Evolutionary conservation across 176 grass and related monocot genomes (phyloP).

Genomic region (Musa itinerans): DNA sequence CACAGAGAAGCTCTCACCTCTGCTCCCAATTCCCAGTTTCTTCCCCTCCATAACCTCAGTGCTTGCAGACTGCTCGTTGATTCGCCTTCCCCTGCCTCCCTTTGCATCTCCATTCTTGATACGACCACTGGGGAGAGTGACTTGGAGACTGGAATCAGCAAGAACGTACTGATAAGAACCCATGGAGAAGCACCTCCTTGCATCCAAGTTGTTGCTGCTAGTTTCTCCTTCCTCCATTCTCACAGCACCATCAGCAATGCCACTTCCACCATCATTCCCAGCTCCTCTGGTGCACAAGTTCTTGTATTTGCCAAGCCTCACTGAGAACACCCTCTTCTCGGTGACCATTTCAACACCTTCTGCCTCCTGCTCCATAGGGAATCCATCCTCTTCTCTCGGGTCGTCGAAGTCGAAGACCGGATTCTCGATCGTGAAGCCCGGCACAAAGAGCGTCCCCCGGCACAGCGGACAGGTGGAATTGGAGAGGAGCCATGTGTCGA

Average conservation of each 20-base stretch:
- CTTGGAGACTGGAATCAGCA: constrained; percentile 1
- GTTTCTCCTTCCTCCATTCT: constrained; percentile 1
- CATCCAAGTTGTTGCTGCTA: neutral
- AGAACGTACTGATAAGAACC: neutral
- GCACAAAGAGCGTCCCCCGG: neutral
- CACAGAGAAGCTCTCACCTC: constrained; percentile 3
- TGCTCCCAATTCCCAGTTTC: neutral
- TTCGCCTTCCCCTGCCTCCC: neutral
- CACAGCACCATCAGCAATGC: neutral
- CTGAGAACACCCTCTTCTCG: neutral
- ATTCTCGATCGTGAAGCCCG: neutral
- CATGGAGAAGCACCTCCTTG: constrained; percentile 10
- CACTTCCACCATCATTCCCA: neutral
- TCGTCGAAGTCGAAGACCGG: neutral
- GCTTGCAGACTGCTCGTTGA: neutral
- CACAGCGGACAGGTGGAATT: constrained; percentile 10
- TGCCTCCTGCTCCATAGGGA: neutral
- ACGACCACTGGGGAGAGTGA: neutral
- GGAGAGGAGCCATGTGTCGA: constrained; percentile 12
- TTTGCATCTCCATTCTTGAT: neutral
- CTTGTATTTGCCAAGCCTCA: constrained; percentile 1
- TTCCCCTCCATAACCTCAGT: neutral
- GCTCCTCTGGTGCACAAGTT: neutral
- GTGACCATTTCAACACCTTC: neutral
- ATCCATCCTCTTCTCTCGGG: neutral